Evolutionary conservation across 1,284 basidiomycete genomes (phyloP).

Genomic region (Trametes polyzona): DNA sequence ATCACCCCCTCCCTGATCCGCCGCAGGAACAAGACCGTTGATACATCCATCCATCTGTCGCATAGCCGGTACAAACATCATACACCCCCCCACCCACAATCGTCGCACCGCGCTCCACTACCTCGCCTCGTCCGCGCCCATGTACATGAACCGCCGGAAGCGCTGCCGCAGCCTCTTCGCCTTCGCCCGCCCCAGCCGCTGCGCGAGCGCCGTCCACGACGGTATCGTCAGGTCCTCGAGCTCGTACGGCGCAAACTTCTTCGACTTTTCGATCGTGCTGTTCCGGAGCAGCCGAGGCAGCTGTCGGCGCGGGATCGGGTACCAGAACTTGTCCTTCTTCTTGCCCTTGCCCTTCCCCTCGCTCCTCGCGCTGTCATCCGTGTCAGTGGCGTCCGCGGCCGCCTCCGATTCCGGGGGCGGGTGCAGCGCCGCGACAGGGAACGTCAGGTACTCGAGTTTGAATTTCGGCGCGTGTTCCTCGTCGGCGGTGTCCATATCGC

Average conservation of each 20-base stretch:
- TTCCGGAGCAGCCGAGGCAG: slow-evolving; percentile 62
- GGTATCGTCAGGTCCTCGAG: slow-evolving; percentile 79
- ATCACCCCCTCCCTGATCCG: slow-evolving; percentile 16
- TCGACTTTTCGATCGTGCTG: slow-evolving; percentile 46
- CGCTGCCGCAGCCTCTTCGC: slow-evolving; percentile 66
- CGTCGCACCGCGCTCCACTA: too few species aligned
- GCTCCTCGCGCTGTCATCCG: not conserved
- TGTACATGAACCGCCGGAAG: slow-evolving; percentile 76
- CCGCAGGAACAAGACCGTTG: slow-evolving; percentile 13
- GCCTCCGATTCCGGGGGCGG: slow-evolving; percentile 35
- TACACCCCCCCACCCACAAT: slow-evolving; percentile 7
- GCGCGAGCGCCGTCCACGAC: slow-evolving; percentile 76
- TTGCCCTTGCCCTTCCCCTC: not conserved
- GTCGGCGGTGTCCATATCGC: slow-evolving; percentile 62
- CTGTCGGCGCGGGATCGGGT: slow-evolving; percentile 67
- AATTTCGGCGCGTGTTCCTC: slow-evolving; percentile 61
- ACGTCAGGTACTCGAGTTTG: slow-evolving; percentile 83
- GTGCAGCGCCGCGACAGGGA: slow-evolving; percentile 46
- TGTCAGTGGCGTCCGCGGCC: slow-evolving; percentile 2
- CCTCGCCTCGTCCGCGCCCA: slow-evolving; percentile 46
- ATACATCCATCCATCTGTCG: not conserved
- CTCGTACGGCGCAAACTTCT: slow-evolving; percentile 71
- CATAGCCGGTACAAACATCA: slow-evolving; percentile 7
- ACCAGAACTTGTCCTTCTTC: slow-evolving; percentile 35
- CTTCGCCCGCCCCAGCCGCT: slow-evolving; percentile 56